Conservation (phyloP, 176 grass and related monocot genomes). For the Avena sativa region DNA sequence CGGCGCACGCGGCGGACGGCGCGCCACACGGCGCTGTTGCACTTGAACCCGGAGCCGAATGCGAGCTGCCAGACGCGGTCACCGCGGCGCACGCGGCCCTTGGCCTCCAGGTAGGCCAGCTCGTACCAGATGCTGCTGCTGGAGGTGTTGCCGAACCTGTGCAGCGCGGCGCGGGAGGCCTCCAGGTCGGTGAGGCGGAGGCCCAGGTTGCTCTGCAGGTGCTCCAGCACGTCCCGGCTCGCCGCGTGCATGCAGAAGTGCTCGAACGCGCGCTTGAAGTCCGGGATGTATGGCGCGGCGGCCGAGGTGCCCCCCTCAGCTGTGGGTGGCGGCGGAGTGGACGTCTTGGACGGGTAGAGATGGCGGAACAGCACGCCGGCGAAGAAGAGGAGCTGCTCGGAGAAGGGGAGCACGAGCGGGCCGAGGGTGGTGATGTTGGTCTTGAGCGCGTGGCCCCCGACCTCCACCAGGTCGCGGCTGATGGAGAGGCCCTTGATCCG, state of each 20-base stretch:
- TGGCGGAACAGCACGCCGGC: slow-evolving; percentile 88
- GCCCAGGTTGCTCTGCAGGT: slow-evolving; percentile 85
- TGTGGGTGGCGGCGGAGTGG: slow-evolving; percentile 6
- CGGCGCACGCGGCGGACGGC: slow-evolving; percentile 73
- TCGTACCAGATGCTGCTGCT: slow-evolving; percentile 99
- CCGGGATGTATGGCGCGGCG: slow-evolving; percentile 84
- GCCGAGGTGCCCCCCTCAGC: slow-evolving; percentile 24
- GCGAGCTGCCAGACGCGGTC: slow-evolving; percentile 99
- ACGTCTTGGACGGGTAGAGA: slow-evolving; percentile 69
- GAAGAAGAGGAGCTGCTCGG: slow-evolving; percentile 96
- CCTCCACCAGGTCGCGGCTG: slow-evolving; percentile 95
- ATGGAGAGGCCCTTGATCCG: slow-evolving; percentile 88
- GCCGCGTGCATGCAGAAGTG: slow-evolving; percentile 98
- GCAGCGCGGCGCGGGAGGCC: slow-evolving; percentile 87
- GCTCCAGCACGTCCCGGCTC: slow-evolving; percentile 92
- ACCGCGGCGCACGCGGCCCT: slow-evolving; percentile 77
- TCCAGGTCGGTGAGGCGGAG: slow-evolving; percentile 75
- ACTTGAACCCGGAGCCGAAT: slow-evolving; percentile 99
- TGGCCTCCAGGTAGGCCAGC: slow-evolving; percentile 91
- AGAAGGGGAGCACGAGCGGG: slow-evolving; percentile 91
- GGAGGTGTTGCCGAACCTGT: slow-evolving; percentile 95
- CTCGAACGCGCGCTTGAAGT: slow-evolving; percentile 98
- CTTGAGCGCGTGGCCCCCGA: slow-evolving; percentile 93
- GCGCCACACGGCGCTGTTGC: slow-evolving; percentile 97
- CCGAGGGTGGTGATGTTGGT: slow-evolving; percentile 98